These are phyloP conservation scores for Skeletonema costatum DNA, from an alignment of 108 stramenopile genomes.

Conservation along the genomic window DNA sequence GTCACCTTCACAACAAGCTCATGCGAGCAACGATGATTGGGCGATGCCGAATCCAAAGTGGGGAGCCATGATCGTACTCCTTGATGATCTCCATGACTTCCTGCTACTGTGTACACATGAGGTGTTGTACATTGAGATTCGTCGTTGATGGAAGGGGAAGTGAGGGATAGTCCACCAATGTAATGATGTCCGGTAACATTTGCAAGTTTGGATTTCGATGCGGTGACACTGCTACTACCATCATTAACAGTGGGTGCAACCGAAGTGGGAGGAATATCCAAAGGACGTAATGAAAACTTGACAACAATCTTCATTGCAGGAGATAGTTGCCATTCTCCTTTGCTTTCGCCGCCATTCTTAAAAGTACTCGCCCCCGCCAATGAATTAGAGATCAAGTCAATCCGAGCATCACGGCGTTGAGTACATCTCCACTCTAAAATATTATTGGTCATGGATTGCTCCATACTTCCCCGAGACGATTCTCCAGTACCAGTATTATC, in stretches of 20 bases:
- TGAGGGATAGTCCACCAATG: conserved; percentile 44
- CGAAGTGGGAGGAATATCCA: conserved; percentile 4
- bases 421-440: conserved; percentile 45
- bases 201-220: background rate
- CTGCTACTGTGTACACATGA: conserved; percentile 77
- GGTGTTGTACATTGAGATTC: conserved; percentile 49
- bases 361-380: conserved; percentile 22
- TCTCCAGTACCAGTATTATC: conserved; percentile 18
- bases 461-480: conserved; percentile 25
- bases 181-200: conserved; percentile 43
- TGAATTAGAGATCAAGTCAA: conserved; percentile 34
- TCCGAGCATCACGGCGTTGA: conserved; percentile 28
- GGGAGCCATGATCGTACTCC: conserved; percentile 84
- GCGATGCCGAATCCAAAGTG: conserved; percentile 79
- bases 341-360: background rate
- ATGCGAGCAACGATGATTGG: conserved; percentile 68
- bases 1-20: conserved; percentile 71
- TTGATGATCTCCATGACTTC: conserved; percentile 82
- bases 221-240: background rate
- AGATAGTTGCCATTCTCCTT: conserved; percentile 18
- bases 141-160: conserved; percentile 12
- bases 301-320: conserved; percentile 46
- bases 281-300: conserved; percentile 37
- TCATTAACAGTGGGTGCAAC: background rate
- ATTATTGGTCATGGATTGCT: conserved; percentile 37